A percentile compares a stretch with the other conserved stretches of the same genome.
These are phyloP conservation scores for Penicillium sp. DNA, from an alignment of 2,329 filamentous ascomycete genomes.

Conservation along the genomic window DNA sequence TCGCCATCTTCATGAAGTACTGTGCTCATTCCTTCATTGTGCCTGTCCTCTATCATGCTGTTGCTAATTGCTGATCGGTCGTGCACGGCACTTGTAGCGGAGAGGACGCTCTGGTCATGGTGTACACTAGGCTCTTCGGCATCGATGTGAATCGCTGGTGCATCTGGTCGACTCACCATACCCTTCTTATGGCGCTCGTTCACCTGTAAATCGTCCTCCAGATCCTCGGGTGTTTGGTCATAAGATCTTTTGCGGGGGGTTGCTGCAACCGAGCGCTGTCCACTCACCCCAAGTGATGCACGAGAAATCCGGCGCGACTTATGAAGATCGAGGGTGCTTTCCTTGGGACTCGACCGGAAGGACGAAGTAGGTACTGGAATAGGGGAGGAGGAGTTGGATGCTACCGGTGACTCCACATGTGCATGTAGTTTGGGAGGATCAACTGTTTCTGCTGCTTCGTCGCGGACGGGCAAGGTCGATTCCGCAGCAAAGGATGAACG, in stretches of 20 bases:
- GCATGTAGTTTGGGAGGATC: background rate
- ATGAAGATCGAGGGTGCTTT: conserved; percentile 12
- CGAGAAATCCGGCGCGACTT: conserved; percentile 18
- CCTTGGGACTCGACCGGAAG: conserved; percentile 1
- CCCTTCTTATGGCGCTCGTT: conserved; percentile 31
- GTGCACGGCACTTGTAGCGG: conserved; percentile 10
- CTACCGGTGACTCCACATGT: background rate
- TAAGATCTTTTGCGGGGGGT: conserved; percentile 27
- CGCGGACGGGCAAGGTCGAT: conserved; percentile 33
- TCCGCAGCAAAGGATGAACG: conserved; percentile 8
- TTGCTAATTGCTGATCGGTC: conserved; percentile 28
- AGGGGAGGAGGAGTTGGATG: conserved; percentile 3
- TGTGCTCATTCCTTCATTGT: conserved; percentile 45
- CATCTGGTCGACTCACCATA: conserved; percentile 20
- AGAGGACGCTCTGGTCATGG: conserved; percentile 19
- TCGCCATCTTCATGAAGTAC: conserved; percentile 33
- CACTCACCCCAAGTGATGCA: conserved; percentile 12
- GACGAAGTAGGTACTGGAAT: conserved; percentile 1
- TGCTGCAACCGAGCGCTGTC: conserved; percentile 3
- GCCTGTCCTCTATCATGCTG: conserved; percentile 39
- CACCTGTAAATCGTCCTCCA: conserved; percentile 13
- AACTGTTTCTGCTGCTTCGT: conserved; percentile 4
- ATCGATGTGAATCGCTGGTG: conserved; percentile 27
- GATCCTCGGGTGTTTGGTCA: conserved; percentile 22
- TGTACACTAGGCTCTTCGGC: conserved; percentile 26